Conservation (phyloP, 2,329 filamentous ascomycete species). For the Hypomyces rosellus region DNA sequence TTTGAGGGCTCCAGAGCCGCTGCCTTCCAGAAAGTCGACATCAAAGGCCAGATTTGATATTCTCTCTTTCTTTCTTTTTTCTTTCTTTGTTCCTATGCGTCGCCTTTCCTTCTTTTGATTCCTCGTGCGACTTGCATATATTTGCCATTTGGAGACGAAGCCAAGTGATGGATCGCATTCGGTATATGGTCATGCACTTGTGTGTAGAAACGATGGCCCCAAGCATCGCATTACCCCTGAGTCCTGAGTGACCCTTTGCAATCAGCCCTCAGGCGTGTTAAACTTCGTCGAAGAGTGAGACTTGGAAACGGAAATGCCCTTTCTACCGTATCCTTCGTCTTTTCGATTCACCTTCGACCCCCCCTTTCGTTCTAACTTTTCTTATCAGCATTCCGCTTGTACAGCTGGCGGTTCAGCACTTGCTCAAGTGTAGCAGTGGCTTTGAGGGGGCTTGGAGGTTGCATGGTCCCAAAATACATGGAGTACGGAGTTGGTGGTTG, state of each 20-base stretch:
- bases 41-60: conserved; percentile 88
- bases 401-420: background rate
- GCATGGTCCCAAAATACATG: too few species aligned
- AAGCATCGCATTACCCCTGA: too few species aligned
- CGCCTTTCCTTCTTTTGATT: background rate
- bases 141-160: background rate
- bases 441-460: too few species aligned
- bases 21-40: conserved; percentile 85
- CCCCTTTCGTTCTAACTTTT: conserved; percentile 1
- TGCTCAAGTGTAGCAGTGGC: too few species aligned
- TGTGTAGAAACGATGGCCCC: background rate
- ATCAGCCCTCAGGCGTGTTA: background rate
- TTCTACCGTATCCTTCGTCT: too few species aligned
- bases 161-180: background rate
- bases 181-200: background rate
- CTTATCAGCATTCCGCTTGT: conserved; percentile 7
- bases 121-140: background rate
- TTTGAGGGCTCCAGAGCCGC: conserved; percentile 69
- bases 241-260: background rate
- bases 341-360: background rate
- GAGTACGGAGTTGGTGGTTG: too few species aligned
- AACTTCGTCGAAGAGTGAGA: background rate
- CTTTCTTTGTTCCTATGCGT: background rate
- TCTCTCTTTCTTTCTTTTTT: background rate
- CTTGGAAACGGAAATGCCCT: too few species aligned